Evolutionary conservation across 2,329 filamentous ascomycete genomes (phyloP).

Genomic region (Xylariomycetidae sp.): DNA sequence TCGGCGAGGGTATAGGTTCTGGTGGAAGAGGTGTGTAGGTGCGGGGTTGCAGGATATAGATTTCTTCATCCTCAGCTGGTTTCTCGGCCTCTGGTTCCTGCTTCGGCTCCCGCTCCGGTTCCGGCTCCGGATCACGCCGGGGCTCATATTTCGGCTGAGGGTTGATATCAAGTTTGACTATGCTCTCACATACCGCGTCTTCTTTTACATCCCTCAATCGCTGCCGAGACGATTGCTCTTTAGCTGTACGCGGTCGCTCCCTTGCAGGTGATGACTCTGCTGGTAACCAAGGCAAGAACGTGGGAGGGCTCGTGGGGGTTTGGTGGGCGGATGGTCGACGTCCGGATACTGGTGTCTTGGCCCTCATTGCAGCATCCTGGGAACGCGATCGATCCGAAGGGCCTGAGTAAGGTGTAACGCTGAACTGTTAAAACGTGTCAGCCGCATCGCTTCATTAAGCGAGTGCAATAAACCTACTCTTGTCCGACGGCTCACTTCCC

Average conservation of each 20-base stretch:
- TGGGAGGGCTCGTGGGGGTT: too few species aligned
- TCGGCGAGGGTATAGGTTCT: conserved; percentile 42
- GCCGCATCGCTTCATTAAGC: background rate
- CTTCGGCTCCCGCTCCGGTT: conserved; percentile 7
- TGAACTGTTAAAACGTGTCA: conserved; percentile 17
- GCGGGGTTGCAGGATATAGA: conserved; percentile 51
- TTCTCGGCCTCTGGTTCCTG: conserved; percentile 8
- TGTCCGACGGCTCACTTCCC: conserved; percentile 72
- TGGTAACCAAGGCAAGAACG: too few species aligned
- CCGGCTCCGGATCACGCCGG: conserved; percentile 15
- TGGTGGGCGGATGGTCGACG: too few species aligned
- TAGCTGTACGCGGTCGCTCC: too few species aligned
- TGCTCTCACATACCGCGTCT: conserved; percentile 9
- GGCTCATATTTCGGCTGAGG: conserved; percentile 14
- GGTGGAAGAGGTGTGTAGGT: conserved; percentile 51
- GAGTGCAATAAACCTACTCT: conserved; percentile 48
- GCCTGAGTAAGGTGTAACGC: conserved; percentile 23
- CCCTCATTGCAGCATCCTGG: conserved; percentile 13
- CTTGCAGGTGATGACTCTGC: too few species aligned
- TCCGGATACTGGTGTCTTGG: too few species aligned
- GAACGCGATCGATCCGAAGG: conserved; percentile 13
- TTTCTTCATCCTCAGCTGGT: conserved; percentile 30
- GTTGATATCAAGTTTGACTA: conserved; percentile 14
- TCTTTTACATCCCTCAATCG: conserved; percentile 11
- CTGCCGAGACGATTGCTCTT: conserved; percentile 15